These are phyloP conservation scores for Sporothrix pseudoabietina DNA, from an alignment of 2,329 filamentous ascomycete genomes.

Conservation along the genomic window DNA sequence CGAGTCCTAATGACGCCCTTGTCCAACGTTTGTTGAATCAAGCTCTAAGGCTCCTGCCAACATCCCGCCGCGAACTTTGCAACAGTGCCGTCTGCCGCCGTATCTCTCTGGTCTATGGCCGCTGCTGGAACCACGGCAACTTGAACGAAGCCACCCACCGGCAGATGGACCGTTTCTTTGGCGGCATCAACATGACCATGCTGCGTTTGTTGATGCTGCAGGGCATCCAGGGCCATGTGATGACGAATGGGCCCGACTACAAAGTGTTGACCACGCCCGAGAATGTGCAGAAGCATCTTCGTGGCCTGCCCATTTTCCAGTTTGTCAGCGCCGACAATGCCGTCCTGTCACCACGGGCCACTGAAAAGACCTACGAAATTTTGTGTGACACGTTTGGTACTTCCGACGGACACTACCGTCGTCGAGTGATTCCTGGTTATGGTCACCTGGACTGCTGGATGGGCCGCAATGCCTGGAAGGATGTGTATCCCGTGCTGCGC, in stretches of 20 bases:
- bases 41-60: constrained; percentile 59
- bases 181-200: constrained; percentile 62
- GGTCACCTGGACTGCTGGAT: constrained; percentile 66
- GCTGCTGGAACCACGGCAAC: constrained; percentile 66
- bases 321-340: constrained; percentile 60
- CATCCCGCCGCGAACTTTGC: constrained; percentile 59
- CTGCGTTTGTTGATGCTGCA: constrained; percentile 60
- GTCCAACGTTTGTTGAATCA: constrained; percentile 59
- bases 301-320: constrained; percentile 57
- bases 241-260: constrained; percentile 54
- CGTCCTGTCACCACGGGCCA: constrained; percentile 57
- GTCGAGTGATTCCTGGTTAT: constrained; percentile 58
- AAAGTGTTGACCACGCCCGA: constrained; percentile 51
- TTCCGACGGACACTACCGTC: constrained; percentile 46
- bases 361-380: constrained; percentile 56
- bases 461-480: constrained; percentile 60
- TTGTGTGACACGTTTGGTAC: constrained; percentile 55
- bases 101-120: constrained; percentile 60
- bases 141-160: constrained; percentile 67
- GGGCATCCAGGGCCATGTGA: constrained; percentile 55
- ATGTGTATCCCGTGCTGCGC: constrained; percentile 60
- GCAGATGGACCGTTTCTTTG: constrained; percentile 63
- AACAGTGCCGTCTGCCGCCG: constrained; percentile 64
- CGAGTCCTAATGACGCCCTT: constrained; percentile 49
- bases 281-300: constrained; percentile 53